Evolutionary conservation across 176 grass and related monocot species (phyloP).

Genomic region (Thinopyrum elongatum): DNA sequence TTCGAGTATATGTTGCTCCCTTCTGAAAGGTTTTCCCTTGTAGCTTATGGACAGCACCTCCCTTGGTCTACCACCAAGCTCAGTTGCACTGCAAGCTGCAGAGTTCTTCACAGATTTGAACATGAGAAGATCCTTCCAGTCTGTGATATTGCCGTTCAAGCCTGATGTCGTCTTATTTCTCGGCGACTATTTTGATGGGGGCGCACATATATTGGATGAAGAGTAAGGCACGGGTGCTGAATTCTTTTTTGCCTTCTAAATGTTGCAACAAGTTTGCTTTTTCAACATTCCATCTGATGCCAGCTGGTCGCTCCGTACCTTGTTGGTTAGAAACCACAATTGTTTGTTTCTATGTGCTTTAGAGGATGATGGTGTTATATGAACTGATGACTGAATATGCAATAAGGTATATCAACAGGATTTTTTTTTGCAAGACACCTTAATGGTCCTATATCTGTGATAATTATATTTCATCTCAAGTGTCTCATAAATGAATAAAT

Average conservation of each 20-base stretch:
- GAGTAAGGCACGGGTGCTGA: constrained; percentile 84
- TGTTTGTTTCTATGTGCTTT: constrained; percentile 12
- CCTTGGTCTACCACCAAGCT: constrained; percentile 57
- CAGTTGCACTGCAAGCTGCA: constrained; percentile 59
- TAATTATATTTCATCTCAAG: not conserved
- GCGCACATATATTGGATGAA: constrained; percentile 74
- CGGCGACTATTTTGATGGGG: constrained; percentile 89
- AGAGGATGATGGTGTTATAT: not conserved
- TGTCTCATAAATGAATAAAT: not conserved
- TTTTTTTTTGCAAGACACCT: not conserved
- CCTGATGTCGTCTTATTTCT: constrained; percentile 84
- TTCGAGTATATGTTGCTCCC: not conserved
- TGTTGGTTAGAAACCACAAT: not conserved
- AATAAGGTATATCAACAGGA: not conserved
- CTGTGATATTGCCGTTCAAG: constrained; percentile 66
- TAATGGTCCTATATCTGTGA: not conserved
- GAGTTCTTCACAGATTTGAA: constrained; percentile 95
- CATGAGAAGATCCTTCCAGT: constrained; percentile 94
- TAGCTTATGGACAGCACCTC: constrained; percentile 98
- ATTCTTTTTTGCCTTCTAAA: constrained; percentile 43
- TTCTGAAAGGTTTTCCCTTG: constrained; percentile 20
- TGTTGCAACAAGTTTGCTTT: constrained; percentile 2
- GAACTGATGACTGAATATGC: constrained; percentile 7
- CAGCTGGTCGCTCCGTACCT: not conserved
- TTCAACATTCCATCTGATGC: not conserved